Percentiles rank a stretch among this genome's conserved stretches.
Conservation (phyloP, 2,329 filamentous ascomycete genomes). For the Colletotrichum trifolii region DNA sequence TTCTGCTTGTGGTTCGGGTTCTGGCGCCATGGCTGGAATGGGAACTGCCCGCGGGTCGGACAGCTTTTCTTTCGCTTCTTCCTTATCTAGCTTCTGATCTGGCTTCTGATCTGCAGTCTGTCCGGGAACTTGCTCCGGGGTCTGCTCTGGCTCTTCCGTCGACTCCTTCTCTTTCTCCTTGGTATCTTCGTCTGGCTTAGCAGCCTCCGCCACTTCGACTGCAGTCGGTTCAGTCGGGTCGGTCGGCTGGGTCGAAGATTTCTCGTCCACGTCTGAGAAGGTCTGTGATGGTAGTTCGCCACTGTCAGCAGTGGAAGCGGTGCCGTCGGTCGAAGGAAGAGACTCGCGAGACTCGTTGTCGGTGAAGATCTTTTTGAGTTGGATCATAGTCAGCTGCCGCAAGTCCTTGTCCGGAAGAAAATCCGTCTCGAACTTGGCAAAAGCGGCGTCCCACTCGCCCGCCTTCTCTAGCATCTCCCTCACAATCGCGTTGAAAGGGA, state of each 20-base stretch:
- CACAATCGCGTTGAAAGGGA: conserved; percentile 89
- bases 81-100: conserved; percentile 1
- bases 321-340: conserved; percentile 75
- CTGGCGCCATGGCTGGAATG: background rate
- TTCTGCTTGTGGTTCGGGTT: conserved; percentile 12
- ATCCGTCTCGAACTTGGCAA: conserved; percentile 89
- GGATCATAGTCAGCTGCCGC: conserved; percentile 87
- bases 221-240: conserved; percentile 49
- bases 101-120: conserved; percentile 6
- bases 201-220: conserved; percentile 45
- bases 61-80: background rate
- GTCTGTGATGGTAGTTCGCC: conserved; percentile 60
- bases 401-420: conserved; percentile 99
- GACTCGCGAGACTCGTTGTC: conserved; percentile 88
- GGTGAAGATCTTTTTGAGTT: conserved; percentile 93
- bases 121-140: background rate
- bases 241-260: conserved; percentile 54
- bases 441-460: conserved; percentile 91
- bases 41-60: background rate
- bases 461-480: conserved; percentile 93
- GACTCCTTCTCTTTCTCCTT: conserved; percentile 5
- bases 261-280: conserved; percentile 59
- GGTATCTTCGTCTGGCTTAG: conserved; percentile 38
- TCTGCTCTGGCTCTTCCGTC: background rate
- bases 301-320: conserved; percentile 63